These are phyloP conservation scores for Pichia kudriavzevii DNA, from an alignment of 1,139 yeast species.

Conservation along the genomic window DNA sequence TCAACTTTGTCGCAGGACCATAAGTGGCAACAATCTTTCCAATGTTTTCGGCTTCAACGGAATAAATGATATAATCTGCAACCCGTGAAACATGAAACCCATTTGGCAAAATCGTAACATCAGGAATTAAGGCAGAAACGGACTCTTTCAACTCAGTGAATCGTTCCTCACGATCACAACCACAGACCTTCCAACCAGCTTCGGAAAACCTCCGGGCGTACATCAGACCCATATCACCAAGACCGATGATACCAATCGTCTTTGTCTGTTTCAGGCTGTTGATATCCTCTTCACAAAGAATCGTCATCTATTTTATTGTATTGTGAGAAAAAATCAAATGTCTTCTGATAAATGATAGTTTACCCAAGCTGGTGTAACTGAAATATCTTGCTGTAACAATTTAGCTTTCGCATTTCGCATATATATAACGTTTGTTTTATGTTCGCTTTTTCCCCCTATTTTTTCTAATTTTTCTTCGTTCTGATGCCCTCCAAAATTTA, in stretches of 20 bases:
- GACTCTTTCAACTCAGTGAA: slow-evolving; percentile 42
- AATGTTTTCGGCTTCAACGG: slow-evolving; percentile 85
- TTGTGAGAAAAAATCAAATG: no score
- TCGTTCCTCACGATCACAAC: slow-evolving; percentile 76
- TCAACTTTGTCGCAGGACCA: slow-evolving; percentile 82
- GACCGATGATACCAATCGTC: slow-evolving; percentile 81
- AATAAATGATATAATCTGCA: slow-evolving; percentile 77
- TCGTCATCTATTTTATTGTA: slow-evolving; percentile 10
- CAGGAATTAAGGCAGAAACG: slow-evolving; percentile 30
- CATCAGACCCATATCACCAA: slow-evolving; percentile 93
- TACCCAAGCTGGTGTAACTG: no score
- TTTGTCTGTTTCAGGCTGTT: slow-evolving; percentile 29
- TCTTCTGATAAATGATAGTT: no score
- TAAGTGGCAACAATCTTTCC: slow-evolving; percentile 61
- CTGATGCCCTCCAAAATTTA: background rate
- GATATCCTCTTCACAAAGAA: slow-evolving; percentile 14
- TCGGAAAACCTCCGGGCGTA: slow-evolving; percentile 71
- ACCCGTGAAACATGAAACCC: slow-evolving; percentile 79
- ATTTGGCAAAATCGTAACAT: slow-evolving; percentile 44
- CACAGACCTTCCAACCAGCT: slow-evolving; percentile 89
- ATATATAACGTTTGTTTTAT: no score
- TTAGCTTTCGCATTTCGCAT: no score
- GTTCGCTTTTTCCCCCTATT: no score
- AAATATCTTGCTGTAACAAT: no score
- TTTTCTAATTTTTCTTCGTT: slow-evolving; percentile 1